Base-by-base conservation (phyloP, 345 rosid species). In the Brassica rapa region DNA sequence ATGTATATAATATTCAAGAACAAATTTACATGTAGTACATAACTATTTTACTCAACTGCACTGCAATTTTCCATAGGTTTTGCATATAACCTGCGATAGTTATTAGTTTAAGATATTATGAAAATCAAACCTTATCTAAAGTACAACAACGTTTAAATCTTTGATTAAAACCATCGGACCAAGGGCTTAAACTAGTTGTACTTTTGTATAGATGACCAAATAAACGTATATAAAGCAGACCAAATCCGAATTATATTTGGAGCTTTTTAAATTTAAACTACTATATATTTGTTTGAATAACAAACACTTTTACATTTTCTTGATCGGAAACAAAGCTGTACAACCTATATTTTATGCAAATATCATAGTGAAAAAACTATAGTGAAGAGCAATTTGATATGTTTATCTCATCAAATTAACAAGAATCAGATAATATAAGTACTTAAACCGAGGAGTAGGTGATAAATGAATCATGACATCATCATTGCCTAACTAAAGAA, bases 401-500 rank as follows among this genome's bases (percentile, higher is more conserved):
- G 15, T 19, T 8, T 2, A 7, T 43, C 5, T 33, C 12, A 53
- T 35, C 23, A 60, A 39, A 62, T 61, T 49, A 49, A 68, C 25
- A 61, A 64, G 62, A 68, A 49, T 61, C 2, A 68, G 66, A 73
- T 60, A 55, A 62, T 16, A 63, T 49, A 5, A 8, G 66, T 64
- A 55, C 62, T 2, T 70, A 64, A 56, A 64, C 24, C 55, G 37
- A 80, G 72, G 72, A 74, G 70, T 80, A 71, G 71, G 77, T 72
- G 77, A 51, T 30, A 61, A 60, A 72, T 67, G 82, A 73, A 82
- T 81, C 61, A 74, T 84, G 80, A 66, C 68, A 73, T 70, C 73
- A 81, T 80, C 83, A 85, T 84, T 79, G 75, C 21, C 53, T 81
- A 83, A 51, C 82, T 79, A 79, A 81, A 53, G 66, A 82, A 74